Base-by-base conservation (phyloP, 2,329 filamentous ascomycete genomes). In the Phialocephala sp. region DNA sequence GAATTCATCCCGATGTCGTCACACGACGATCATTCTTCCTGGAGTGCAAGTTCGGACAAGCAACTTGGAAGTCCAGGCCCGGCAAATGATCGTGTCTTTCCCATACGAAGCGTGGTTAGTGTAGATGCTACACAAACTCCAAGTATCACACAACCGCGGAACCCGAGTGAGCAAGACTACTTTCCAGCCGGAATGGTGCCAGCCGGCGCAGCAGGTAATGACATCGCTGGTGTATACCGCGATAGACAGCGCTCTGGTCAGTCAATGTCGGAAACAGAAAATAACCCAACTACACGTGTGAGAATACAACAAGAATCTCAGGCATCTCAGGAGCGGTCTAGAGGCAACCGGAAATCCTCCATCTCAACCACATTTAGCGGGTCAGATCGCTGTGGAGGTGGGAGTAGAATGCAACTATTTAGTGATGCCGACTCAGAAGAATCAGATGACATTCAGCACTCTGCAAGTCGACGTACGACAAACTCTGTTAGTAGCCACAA, bases 41-140 rank as follows among this genome's bases (percentile, higher is more conserved):
- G 64, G 68, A 71, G 64, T 62, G 54, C 65, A 0, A 67, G 61
- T 52, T 69, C 66, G 15, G 71, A 67, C 32, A 62, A 68, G 18
- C 68, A 69, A 47, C 55, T 69, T 54, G 68, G 63, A 18, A 73
- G 67, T 37, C 68, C 68, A 36, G 60, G 58, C n/a, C 47, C 64
- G 20, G 18, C 20, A 5, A 63, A 41, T 20, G 73, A 74, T 60
- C 67, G 73, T 15, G 71, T 75, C 1, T 75, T 72, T 55, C 73
- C 73, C 9, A 74, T 75, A 24, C 64, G 71, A 36, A 75, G 72
- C 62, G 72, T 73, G 32, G 70, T 74, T 32, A 71, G 71, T 55
- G 72, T 74, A 36, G 72, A 72, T 63, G 54, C 70, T 52, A 59
- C 71, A 2, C 71, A 73, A 37, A 74, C 72, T 14, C 69, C 73